A percentile compares a stretch with the other conserved stretches of the same genome.
Evolutionary conservation across 2,329 filamentous ascomycete genomes (phyloP).

Genomic region (Zymoseptoria crescenta): DNA sequence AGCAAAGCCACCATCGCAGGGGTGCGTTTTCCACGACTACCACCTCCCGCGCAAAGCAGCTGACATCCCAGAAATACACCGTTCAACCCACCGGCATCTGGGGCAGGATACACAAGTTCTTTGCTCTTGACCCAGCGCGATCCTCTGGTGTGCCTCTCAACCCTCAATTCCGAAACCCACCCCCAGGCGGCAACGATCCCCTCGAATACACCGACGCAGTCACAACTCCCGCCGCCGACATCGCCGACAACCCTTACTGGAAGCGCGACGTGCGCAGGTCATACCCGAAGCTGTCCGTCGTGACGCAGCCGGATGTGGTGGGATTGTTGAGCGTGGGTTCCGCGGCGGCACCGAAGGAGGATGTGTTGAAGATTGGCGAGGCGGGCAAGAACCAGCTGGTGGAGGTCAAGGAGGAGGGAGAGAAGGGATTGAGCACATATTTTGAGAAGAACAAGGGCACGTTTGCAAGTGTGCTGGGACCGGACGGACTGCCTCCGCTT

Average conservation of each 20-base stretch:
- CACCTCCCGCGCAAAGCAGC: background rate
- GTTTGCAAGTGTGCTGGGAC: conserved; percentile 55
- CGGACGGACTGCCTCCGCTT: conserved; percentile 76
- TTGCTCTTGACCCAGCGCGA: conserved; percentile 78
- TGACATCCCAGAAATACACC: conserved; percentile 73
- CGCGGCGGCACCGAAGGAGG: conserved; percentile 69
- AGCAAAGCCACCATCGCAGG: conserved; percentile 13
- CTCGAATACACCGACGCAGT: conserved; percentile 71
- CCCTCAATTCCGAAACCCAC: conserved; percentile 80
- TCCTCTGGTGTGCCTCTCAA: conserved; percentile 91
- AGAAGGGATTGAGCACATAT: conserved; percentile 62
- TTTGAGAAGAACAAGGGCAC: conserved; percentile 58
- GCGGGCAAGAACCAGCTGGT: conserved; percentile 68
- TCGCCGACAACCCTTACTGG: conserved; percentile 93
- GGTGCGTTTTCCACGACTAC: conserved; percentile 4
- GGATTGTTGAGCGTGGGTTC: conserved; percentile 79
- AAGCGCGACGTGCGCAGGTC: conserved; percentile 79
- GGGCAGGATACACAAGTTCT: conserved; percentile 68
- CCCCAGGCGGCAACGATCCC: conserved; percentile 66
- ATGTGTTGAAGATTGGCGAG: conserved; percentile 64
- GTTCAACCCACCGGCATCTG: conserved; percentile 83
- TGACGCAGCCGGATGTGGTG: conserved; percentile 78
- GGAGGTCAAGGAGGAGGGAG: conserved; percentile 64
- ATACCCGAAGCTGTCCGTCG: conserved; percentile 72
- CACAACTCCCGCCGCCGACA: conserved; percentile 73